These are phyloP conservation scores for Syzygium aromaticum DNA, from an alignment of 345 rosid species.

Conservation along the genomic window DNA sequence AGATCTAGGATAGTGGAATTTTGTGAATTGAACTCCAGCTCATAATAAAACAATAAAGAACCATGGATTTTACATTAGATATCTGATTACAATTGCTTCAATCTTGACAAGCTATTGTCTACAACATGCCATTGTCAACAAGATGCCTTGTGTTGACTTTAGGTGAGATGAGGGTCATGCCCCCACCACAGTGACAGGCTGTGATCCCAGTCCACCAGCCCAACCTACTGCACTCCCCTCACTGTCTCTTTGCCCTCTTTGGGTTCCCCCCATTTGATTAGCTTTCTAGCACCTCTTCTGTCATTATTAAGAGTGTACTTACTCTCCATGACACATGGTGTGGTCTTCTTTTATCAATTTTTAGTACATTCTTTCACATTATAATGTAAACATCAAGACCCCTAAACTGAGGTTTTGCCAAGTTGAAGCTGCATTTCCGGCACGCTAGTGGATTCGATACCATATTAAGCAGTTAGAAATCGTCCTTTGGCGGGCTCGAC, in stretches of 20 bases:
- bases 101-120: background rate
- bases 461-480: background rate
- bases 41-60: background rate
- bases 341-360: background rate
- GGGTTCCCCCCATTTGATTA: background rate
- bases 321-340: background rate
- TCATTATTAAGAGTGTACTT: background rate
- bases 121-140: background rate
- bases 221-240: background rate
- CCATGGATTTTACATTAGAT: background rate
- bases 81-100: background rate
- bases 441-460: background rate
- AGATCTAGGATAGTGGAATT: background rate
- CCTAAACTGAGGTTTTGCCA: background rate
- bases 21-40: background rate
- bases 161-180: background rate
- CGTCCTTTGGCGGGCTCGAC: background rate
- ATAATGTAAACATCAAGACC: background rate
- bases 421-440: background rate
- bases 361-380: background rate
- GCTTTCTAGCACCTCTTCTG: background rate
- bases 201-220: background rate
- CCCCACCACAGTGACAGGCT: background rate
- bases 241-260: background rate
- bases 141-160: background rate